These are phyloP conservation scores for Perkinsus olseni DNA, from an alignment of 169 alveolate species.

Conservation along the genomic window DNA sequence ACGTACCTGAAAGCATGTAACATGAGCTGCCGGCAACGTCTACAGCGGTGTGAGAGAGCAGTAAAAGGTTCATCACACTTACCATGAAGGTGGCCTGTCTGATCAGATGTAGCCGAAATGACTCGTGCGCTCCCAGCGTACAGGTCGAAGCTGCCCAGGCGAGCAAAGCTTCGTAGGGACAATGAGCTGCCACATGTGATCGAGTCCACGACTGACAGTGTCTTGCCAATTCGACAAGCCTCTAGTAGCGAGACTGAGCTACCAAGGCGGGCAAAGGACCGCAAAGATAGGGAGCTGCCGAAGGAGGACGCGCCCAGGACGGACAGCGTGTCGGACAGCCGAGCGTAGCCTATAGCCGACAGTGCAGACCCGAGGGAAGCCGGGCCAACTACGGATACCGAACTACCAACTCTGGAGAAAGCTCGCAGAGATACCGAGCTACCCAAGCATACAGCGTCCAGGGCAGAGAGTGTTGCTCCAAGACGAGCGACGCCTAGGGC, in stretches of 20 bases:
- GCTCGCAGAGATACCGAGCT: conserved; percentile 1
- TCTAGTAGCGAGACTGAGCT: not conserved
- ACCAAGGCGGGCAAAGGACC: not conserved
- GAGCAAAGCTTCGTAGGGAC: not conserved
- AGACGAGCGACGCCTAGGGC: not conserved
- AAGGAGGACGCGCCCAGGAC: not conserved
- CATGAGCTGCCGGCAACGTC: no score
- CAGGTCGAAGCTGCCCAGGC: not conserved
- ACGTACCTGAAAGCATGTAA: not conserved
- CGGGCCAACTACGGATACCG: not conserved
- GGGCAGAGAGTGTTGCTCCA: not conserved
- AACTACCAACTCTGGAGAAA: not conserved
- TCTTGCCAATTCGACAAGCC: not conserved
- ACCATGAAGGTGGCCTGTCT: not conserved
- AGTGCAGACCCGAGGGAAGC: not conserved
- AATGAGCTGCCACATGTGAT: not conserved
- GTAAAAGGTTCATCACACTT: not conserved
- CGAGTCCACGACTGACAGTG: not conserved
- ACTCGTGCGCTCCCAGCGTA: not conserved
- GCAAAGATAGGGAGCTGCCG: not conserved
- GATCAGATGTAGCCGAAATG: not conserved
- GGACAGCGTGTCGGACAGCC: not conserved
- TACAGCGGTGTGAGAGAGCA: no score
- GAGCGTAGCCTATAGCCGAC: not conserved
- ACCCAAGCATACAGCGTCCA: not conserved